These are phyloP conservation scores for Biscogniauxia sp. DNA, from an alignment of 2,329 filamentous ascomycete genomes.

Conservation along the genomic window DNA sequence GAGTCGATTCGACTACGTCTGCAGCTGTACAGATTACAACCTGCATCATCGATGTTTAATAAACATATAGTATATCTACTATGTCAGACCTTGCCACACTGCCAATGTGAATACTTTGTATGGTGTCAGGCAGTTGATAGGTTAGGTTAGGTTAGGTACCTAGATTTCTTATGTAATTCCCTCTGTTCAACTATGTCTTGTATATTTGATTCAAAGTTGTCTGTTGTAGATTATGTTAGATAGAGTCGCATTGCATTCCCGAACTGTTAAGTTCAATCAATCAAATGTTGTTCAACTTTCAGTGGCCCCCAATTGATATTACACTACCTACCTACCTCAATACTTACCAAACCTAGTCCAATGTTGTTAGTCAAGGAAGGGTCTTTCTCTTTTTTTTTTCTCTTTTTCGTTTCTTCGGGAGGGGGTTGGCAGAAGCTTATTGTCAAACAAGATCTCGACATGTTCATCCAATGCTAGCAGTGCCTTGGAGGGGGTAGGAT, in stretches of 20 bases:
- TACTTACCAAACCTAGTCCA: too few relatives aligned
- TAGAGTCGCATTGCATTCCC: neutral
- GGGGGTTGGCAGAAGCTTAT: neutral
- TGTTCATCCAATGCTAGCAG: neutral
- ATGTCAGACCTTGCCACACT: neutral
- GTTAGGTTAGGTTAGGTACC: too few relatives aligned
- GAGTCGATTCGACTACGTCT: neutral
- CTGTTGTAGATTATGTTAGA: neutral
- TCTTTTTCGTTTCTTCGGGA: neutral
- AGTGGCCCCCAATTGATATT: too few relatives aligned
- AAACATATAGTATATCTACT: neutral
- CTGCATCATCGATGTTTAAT: neutral
- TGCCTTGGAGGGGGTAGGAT: neutral
- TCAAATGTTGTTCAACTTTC: too few relatives aligned
- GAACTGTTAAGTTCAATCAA: too few relatives aligned
- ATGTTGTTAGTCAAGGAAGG: neutral
- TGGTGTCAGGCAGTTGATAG: too few relatives aligned
- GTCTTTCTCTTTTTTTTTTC: neutral
- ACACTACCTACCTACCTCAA: too few relatives aligned
- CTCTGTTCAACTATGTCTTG: too few relatives aligned
- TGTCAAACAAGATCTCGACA: neutral
- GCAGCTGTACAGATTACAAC: neutral
- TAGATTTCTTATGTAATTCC: too few relatives aligned
- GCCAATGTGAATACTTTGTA: neutral
- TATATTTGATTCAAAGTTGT: too few relatives aligned